These are phyloP conservation scores for Acorus gramineus DNA, from an alignment of 106 monocot genomes.

Conservation along the genomic window DNA sequence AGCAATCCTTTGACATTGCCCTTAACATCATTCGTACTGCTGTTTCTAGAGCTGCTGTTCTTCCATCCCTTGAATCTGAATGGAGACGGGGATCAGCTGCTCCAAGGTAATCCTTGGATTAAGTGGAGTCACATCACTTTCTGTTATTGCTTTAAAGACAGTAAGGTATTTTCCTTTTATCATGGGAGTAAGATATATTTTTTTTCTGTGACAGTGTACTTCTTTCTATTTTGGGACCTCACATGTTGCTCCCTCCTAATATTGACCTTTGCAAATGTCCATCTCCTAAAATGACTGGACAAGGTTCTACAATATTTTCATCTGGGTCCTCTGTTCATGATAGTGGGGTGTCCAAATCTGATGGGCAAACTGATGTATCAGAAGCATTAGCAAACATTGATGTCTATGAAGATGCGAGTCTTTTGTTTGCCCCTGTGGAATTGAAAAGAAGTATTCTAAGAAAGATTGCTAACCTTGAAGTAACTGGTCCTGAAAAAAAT, in stretches of 20 bases:
- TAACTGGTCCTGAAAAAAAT: slow-evolving; percentile 16
- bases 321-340: slow-evolving; percentile 9
- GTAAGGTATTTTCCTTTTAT: not conserved
- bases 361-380: slow-evolving; percentile 34
- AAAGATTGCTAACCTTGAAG: slow-evolving; percentile 17
- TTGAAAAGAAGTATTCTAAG: slow-evolving; percentile 44
- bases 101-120: slow-evolving; percentile 44
- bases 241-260: slow-evolving; percentile 64
- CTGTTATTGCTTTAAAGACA: too few relatives aligned
- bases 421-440: slow-evolving; percentile 68
- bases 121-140: too few relatives aligned
- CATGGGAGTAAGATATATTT: not conserved
- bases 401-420: slow-evolving; percentile 36
- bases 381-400: slow-evolving; percentile 34
- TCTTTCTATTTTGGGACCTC: slow-evolving; percentile 73
- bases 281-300: slow-evolving; percentile 22
- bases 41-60: slow-evolving; percentile 59
- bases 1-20: slow-evolving; percentile 44
- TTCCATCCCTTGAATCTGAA: slow-evolving; percentile 72
- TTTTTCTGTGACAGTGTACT: slow-evolving; percentile 49
- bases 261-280: slow-evolving; percentile 62
- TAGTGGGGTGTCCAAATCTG: slow-evolving; percentile 22
- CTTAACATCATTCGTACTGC: slow-evolving; percentile 73
- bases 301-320: slow-evolving; percentile 20
- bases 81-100: slow-evolving; percentile 80